These are phyloP conservation scores for Pyrrhoderma noxium DNA, from an alignment of 1,284 basidiomycete species.

Conservation along the genomic window DNA sequence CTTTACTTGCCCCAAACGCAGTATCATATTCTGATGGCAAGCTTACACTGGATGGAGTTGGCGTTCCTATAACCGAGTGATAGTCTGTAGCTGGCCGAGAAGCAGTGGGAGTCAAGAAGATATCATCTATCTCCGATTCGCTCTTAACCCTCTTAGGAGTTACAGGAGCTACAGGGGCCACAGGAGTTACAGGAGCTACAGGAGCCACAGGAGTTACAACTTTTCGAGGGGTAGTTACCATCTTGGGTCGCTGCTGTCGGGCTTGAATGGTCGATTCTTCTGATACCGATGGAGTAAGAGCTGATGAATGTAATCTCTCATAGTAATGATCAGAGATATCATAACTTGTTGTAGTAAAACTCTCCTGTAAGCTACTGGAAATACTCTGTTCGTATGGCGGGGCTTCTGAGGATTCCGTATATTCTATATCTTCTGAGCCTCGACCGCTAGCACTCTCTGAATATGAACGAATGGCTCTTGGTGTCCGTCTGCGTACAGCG, in stretches of 20 bases:
- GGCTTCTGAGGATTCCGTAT: not conserved
- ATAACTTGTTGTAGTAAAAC: slow-evolving; percentile 21
- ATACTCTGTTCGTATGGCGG: slow-evolving; percentile 37
- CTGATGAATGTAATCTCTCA: not conserved
- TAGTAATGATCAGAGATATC: slow-evolving; percentile 3
- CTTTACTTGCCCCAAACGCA: slow-evolving; percentile 11
- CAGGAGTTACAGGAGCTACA: too few relatives aligned
- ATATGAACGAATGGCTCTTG: slow-evolving; percentile 32
- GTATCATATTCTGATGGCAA: slow-evolving; percentile 20
- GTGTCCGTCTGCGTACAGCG: slow-evolving; percentile 48
- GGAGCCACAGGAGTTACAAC: too few relatives aligned
- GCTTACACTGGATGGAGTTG: slow-evolving; percentile 12
- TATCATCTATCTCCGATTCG: slow-evolving; percentile 8
- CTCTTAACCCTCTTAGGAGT: not conserved
- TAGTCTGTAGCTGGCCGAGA: slow-evolving; percentile 9
- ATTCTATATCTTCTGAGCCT: not conserved
- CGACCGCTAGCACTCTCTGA: slow-evolving; percentile 27
- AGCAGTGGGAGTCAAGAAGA: slow-evolving; percentile 11
- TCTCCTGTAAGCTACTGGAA: slow-evolving; percentile 15
- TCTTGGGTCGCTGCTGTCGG: not conserved
- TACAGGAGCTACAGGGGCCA: too few relatives aligned
- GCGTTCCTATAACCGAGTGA: slow-evolving; percentile 14
- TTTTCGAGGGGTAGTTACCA: too few relatives aligned
- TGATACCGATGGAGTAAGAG: slow-evolving; percentile 14
- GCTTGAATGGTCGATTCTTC: slow-evolving; percentile 2